Evolutionary conservation across 306 rosid species (phyloP), one percentile per base, ranked within the genome.

Genomic region (Dryas alaskensis): DNA sequence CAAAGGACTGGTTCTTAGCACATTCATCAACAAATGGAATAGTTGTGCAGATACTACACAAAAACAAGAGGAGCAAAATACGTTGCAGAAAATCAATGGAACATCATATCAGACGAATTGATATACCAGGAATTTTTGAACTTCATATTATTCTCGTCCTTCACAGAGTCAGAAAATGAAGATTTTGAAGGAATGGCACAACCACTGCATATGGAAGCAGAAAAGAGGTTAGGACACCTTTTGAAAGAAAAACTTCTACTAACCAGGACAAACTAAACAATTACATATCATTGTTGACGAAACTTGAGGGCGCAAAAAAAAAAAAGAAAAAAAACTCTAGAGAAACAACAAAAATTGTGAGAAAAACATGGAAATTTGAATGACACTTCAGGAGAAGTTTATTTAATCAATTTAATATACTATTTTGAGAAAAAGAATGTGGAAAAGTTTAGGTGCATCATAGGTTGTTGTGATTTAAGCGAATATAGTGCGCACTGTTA

Each of bases 131-230:
- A 86, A 80, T 89, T 92, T 82, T 83, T 81, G 78, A 90, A 88
- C 82, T 87, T 92, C 17, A 71, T 86, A 17, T 83, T 57, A 77
- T 77, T 80, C 71, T 92, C 98, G 76, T 92, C 98, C 83, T 85
- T 92, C 72, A 80, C 65, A 65, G 84, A 76, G 74, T 92, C 96
- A 64, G 84, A 77, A 59, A 75, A 73, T 61, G 80, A 81, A 85
- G 84, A 60, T 80, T 88, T 89, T 64, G 98, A 88, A 74, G 93
- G 80, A 82, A 87, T 87, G 3, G 93, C 83, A 55, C 98, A 92
- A 62, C 98, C 96, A 86, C 98, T 92, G 92, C 76, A 81, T 54
- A 65, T 8, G 70, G 74, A 80, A 74, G 77, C 57, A 59, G 69
- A 61, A 72, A 54, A 77, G 54, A 79, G 45, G 73, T 78, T 62